Evolutionary conservation across 2,329 filamentous ascomycete genomes (phyloP).

Genomic region (Fusarium bactridioides): DNA sequence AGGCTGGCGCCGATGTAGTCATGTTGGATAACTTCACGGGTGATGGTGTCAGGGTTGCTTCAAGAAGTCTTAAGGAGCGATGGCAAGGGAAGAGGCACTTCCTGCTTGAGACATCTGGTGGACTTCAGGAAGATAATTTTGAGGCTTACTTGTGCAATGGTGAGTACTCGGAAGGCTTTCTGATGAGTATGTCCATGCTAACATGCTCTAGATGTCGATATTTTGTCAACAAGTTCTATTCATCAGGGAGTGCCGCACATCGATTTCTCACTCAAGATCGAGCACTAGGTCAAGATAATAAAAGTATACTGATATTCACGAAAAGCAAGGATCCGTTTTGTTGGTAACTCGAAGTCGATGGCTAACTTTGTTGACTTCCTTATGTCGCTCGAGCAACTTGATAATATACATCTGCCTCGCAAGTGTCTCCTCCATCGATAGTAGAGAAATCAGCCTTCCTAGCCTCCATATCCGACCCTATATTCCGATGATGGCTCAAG

Average conservation of each 20-base stretch:
- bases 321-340: neutral
- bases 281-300: conserved; percentile 43
- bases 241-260: conserved; percentile 95
- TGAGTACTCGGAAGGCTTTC: conserved; percentile 49
- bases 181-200: neutral
- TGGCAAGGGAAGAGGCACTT: conserved; percentile 80
- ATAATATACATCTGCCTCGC: neutral
- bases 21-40: conserved; percentile 97
- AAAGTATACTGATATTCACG: neutral
- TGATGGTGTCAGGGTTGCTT: conserved; percentile 78
- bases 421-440: conserved; percentile 10
- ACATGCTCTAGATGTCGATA: conserved; percentile 80
- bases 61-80: conserved; percentile 76
- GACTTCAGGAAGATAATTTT: conserved; percentile 85
- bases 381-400: neutral
- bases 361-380: neutral
- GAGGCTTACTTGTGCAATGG: conserved; percentile 78
- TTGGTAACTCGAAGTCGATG: neutral
- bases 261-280: conserved; percentile 95
- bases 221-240: conserved; percentile 95
- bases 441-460: conserved; percentile 12
- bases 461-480: conserved; percentile 24
- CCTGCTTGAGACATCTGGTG: conserved; percentile 91
- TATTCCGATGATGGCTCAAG: conserved; percentile 46
- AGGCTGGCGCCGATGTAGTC: conserved; percentile 89